These are phyloP conservation scores for Fulvia fulva DNA, from an alignment of 2,329 filamentous ascomycete genomes.

Conservation along the genomic window DNA sequence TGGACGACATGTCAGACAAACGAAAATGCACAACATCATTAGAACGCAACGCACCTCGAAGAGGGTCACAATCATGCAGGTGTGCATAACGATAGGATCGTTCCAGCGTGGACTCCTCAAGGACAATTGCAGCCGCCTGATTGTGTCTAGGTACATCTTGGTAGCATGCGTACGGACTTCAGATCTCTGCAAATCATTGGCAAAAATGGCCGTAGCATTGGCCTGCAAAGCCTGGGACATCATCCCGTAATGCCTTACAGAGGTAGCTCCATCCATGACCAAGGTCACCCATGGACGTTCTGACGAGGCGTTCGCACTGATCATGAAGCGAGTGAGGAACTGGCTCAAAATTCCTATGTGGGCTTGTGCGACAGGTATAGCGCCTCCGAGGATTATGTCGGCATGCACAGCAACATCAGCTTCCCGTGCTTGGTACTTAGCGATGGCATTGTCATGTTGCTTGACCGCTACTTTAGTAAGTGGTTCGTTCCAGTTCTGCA, in stretches of 20 bases:
- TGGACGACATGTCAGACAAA: neutral
- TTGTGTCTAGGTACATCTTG: slow-evolving; percentile 7
- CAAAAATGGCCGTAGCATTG: slow-evolving; percentile 9
- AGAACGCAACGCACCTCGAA: slow-evolving; percentile 8
- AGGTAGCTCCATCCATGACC: neutral
- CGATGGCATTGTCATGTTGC: neutral
- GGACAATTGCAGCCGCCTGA: neutral
- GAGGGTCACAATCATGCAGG: slow-evolving; percentile 10
- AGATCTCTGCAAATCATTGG: slow-evolving; percentile 6
- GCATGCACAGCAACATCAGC: slow-evolving; percentile 2
- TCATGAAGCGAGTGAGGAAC: slow-evolving; percentile 3
- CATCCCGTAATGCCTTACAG: neutral
- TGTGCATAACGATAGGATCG: slow-evolving; percentile 5
- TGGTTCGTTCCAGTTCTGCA: neutral
- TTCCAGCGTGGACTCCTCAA: slow-evolving; percentile 5
- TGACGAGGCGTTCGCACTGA: neutral
- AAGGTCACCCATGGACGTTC: slow-evolving; percentile 9
- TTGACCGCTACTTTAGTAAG: neutral
- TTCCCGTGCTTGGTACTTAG: neutral
- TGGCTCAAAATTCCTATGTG: neutral
- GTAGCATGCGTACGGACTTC: slow-evolving; percentile 8
- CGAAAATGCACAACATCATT: neutral
- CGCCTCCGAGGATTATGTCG: neutral
- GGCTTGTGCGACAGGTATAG: slow-evolving; percentile 1
- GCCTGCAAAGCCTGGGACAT: slow-evolving; percentile 5